Evolutionary conservation across 2,329 filamentous ascomycete genomes (phyloP), one percentile per base, ranked within the genome.

Genomic region (Colletotrichum lindemuthianum): DNA sequence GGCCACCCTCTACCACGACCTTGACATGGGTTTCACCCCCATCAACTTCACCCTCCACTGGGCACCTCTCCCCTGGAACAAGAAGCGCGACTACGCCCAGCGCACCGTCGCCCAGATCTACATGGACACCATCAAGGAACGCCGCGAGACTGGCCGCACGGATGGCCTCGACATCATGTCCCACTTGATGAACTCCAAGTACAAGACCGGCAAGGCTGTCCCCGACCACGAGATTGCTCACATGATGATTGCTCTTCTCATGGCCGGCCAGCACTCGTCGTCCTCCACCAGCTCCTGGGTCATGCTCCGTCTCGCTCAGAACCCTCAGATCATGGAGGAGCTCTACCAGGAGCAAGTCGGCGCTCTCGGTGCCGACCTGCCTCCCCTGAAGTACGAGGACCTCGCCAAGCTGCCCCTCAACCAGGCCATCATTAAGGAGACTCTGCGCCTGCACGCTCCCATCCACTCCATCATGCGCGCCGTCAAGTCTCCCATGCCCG

Each of bases 401-500:
- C 85, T 97, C 13, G 83, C 89, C 70, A 90, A 90, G 77, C 86
- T 97, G 39, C 88, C 92, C 52, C 87, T 97, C 16, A 92, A 97
- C 82, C 85, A 90, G 71, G 90, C 92, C 71, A 89, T 96, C 68
- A 86, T 97, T 79, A 96, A 95, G 81, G 94, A 97, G 80, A 97
- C 94, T 3, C 89, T 97, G 43, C 91, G 94, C 68, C 84, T 97
- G 13, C 92, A 97, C 77, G 91, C 93, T 1, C 94, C 94, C 1
- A 97, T 98, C 73, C 94, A 97, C 85, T 96, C 92, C 54, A 97
- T 98, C 73, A 88, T 98, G 84, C 92, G 94, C 72, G 91, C 92
- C 71, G 95, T 97, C 76, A 97, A 95, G 82, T 87, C 88, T 69
- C 93, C 94, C 64, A 92, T 97, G 86, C 86, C 88, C 10, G 86